Conservation (phyloP, 768 basidiomycete species). For the Suillus lakei region DNA sequence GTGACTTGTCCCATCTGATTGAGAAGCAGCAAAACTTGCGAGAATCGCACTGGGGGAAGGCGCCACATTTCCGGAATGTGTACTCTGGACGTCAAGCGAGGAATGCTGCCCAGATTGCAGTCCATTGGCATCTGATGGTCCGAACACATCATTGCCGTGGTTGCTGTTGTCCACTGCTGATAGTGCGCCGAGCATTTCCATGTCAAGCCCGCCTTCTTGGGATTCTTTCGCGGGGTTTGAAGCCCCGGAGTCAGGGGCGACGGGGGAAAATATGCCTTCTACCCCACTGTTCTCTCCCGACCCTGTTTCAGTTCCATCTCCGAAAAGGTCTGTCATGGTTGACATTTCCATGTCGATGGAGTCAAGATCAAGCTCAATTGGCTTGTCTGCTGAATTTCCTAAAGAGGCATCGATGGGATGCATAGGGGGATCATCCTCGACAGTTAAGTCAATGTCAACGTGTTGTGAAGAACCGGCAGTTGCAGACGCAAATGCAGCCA, state of each 20-base stretch:
- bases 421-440: slow-evolving; percentile 40
- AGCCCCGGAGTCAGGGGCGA: slow-evolving; percentile 29
- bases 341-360: slow-evolving; percentile 67
- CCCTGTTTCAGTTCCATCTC: slow-evolving; percentile 45
- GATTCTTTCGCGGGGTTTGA: slow-evolving; percentile 23
- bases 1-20: slow-evolving; percentile 12
- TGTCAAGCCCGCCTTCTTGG: slow-evolving; percentile 31
- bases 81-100: slow-evolving; percentile 30
- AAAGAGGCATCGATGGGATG: slow-evolving; percentile 36
- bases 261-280: slow-evolving; percentile 59
- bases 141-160: slow-evolving; percentile 27
- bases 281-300: slow-evolving; percentile 41
- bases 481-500: slow-evolving; percentile 61
- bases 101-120: slow-evolving; percentile 31
- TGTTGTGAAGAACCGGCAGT: slow-evolving; percentile 35
- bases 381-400: slow-evolving; percentile 77
- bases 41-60: slow-evolving; percentile 48
- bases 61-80: slow-evolving; percentile 26
- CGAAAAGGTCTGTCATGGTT: slow-evolving; percentile 55
- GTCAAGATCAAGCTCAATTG: slow-evolving; percentile 81
- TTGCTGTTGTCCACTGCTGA: slow-evolving; percentile 24
- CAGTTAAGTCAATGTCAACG: slow-evolving; percentile 65
- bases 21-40: slow-evolving; percentile 50
- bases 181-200: slow-evolving; percentile 42
- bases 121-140: slow-evolving; percentile 14